Evolutionary conservation across 345 rosid genomes (phyloP).

Genomic region (Populus deltoides): DNA sequence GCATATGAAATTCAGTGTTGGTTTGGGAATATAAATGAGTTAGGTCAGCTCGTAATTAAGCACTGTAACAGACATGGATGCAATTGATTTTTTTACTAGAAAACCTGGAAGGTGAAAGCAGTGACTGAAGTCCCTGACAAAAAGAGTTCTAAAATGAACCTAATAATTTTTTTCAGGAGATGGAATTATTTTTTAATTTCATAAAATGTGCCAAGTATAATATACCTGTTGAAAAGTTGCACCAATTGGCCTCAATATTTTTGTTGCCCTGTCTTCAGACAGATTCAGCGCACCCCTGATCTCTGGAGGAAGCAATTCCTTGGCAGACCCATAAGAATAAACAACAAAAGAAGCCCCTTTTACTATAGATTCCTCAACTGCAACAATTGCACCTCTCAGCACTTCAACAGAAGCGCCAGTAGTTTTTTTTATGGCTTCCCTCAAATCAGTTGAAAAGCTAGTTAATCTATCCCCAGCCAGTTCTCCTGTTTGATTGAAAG

Average conservation of each 20-base stretch:
- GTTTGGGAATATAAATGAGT: not conserved
- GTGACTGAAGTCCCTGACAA: not conserved
- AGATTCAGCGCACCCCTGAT: conserved; percentile 49
- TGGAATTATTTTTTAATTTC: not conserved
- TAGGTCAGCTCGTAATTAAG: conserved; percentile 4
- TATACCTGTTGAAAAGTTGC: conserved; percentile 67
- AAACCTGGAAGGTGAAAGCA: not conserved
- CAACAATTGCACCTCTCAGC: conserved; percentile 57
- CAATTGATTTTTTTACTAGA: not conserved
- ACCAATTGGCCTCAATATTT: conserved; percentile 57
- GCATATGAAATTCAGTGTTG: conserved; percentile 9
- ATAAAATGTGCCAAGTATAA: conserved; percentile 6
- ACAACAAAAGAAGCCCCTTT: conserved; percentile 67
- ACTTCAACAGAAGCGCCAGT: conserved; percentile 50
- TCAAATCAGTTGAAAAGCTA: conserved; percentile 49
- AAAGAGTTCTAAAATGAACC: conserved; percentile 5
- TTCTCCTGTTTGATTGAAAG: conserved; percentile 55
- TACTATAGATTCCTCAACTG: conserved; percentile 55
- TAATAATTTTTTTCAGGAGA: not conserved
- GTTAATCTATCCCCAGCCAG: conserved; percentile 45
- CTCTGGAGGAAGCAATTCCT: conserved; percentile 72
- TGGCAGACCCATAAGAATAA: conserved; percentile 64
- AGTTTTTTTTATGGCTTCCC: conserved; percentile 57
- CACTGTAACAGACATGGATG: not conserved
- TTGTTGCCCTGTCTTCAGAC: conserved; percentile 61